phyloP scores from a whole-genome alignment of 495 filamentous ascomycete species.

The Lepidopterella palustris region DNA sequence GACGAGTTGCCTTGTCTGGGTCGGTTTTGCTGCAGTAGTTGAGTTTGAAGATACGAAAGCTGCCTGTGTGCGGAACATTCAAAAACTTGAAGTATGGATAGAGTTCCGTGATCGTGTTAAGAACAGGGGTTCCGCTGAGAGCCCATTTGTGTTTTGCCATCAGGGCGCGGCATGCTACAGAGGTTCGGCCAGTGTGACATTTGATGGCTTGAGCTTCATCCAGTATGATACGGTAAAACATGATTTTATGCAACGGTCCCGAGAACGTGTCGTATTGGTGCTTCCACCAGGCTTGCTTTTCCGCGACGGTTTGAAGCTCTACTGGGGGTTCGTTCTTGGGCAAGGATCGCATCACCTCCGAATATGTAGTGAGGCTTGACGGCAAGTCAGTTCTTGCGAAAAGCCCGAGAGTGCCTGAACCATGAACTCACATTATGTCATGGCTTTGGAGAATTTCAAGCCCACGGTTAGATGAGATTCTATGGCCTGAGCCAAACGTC shows the following conservation, averaged over 20 bases:
- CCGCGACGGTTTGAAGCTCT: conserved; percentile 20
- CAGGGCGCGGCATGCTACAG: conserved; percentile 49
- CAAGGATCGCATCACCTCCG: conserved; percentile 47
- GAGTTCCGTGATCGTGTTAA: conserved; percentile 47
- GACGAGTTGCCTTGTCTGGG: conserved; percentile 34
- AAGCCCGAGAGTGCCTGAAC: neutral
- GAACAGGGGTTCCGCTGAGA: conserved; percentile 56
- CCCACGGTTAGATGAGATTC: conserved; percentile 10
- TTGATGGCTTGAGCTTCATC: conserved; percentile 62
- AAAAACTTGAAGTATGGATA: conserved; percentile 59
- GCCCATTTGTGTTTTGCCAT: conserved; percentile 52
- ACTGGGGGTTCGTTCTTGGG: conserved; percentile 36
- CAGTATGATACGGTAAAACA: conserved; percentile 51
- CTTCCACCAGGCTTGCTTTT: conserved; percentile 39
- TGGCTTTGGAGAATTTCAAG: conserved; percentile 6
- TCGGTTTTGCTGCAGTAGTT: conserved; percentile 41
- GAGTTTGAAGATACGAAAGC: conserved; percentile 41
- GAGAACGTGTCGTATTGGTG: conserved; percentile 31
- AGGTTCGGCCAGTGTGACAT: conserved; percentile 45
- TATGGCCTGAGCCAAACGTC: conserved; percentile 11
- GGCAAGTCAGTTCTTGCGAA: neutral
- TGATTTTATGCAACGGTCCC: conserved; percentile 44
- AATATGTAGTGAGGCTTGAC: conserved; percentile 46
- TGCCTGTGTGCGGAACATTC: conserved; percentile 40
- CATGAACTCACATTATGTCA: conserved; percentile 19